Percentiles rank a stretch among this genome's conserved stretches.
These are phyloP conservation scores for Bolboschoenoplectus hybrid DNA, from an alignment of 202 grass and related monocot species.

Conservation along the genomic window DNA sequence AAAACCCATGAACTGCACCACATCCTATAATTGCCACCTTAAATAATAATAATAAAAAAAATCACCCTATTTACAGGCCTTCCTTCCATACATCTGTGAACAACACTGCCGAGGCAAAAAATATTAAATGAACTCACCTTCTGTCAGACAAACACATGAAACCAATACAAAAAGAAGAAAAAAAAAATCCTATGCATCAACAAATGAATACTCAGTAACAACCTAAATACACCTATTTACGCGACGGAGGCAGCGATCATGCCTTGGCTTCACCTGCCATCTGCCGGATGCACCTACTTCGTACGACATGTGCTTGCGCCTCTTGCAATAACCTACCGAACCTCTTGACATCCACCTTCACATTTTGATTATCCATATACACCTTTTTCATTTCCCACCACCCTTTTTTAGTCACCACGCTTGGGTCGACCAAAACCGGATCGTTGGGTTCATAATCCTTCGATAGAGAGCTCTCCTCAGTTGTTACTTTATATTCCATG, in stretches of 20 bases:
- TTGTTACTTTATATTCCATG: constrained; percentile 72
- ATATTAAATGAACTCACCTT: constrained; percentile 22
- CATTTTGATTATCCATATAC: constrained; percentile 93
- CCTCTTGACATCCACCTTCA: constrained; percentile 69
- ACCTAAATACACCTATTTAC: constrained; percentile 44
- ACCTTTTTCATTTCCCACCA: constrained; percentile 99
- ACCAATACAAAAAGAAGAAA: constrained; percentile 15
- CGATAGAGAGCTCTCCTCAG: constrained; percentile 88
- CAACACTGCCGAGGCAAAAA: background rate
- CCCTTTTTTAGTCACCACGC: constrained; percentile 68
- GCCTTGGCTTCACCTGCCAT: constrained; percentile 41
- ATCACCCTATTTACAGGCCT: constrained; percentile 31
- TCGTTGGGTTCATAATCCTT: constrained; percentile 62
- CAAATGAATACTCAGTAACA: constrained; percentile 36
- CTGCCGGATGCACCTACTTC: constrained; percentile 31
- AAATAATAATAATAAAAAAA: constrained; percentile 11
- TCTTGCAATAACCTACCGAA: constrained; percentile 64
- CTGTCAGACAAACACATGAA: constrained; percentile 19
- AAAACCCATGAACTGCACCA: constrained; percentile 34
- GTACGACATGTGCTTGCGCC: constrained; percentile 8
- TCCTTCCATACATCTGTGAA: constrained; percentile 19
- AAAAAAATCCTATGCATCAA: constrained; percentile 36
- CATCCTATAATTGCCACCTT: constrained; percentile 30
- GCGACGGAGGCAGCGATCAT: background rate
- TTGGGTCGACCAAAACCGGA: constrained; percentile 67